These are phyloP conservation scores for Scheffersomyces segobiensis DNA, from an alignment of 1,139 yeast genomes.

Conservation along the genomic window DNA sequence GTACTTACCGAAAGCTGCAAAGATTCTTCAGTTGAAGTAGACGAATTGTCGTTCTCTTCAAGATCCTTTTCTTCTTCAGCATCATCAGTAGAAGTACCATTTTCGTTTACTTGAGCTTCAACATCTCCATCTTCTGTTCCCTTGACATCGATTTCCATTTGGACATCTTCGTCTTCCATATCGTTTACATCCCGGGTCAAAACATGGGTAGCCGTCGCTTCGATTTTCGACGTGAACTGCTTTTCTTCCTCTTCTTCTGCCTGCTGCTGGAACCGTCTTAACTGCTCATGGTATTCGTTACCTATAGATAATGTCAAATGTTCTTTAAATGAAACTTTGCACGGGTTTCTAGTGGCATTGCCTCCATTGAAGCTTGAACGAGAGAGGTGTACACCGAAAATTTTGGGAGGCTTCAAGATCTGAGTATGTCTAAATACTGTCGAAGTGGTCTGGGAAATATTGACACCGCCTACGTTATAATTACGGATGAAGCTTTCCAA, in stretches of 20 bases:
- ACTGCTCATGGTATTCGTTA: slow-evolving; percentile 39
- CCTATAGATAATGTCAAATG: slow-evolving; percentile 53
- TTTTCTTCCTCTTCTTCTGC: slow-evolving; percentile 15
- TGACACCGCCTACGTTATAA: slow-evolving; percentile 46
- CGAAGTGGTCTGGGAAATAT: slow-evolving; percentile 52
- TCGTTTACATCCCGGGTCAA: slow-evolving; percentile 46
- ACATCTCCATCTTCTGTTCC: slow-evolving; percentile 28
- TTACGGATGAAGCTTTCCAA: slow-evolving; percentile 46
- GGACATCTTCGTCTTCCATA: slow-evolving; percentile 47
- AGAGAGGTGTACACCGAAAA: slow-evolving; percentile 76
- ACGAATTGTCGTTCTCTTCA: slow-evolving; percentile 19
- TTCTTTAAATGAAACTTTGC: slow-evolving; percentile 69
- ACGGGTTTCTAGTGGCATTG: slow-evolving; percentile 70
- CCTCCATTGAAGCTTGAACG: slow-evolving; percentile 78
- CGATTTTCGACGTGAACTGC: slow-evolving; percentile 2
- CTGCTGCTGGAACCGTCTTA: slow-evolving; percentile 34
- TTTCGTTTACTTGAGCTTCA: slow-evolving; percentile 27
- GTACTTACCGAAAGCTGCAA: slow-evolving; percentile 14
- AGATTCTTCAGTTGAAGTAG: slow-evolving; percentile 13
- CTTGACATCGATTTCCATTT: slow-evolving; percentile 40
- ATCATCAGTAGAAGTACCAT: slow-evolving; percentile 21
- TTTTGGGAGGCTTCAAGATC: slow-evolving; percentile 65
- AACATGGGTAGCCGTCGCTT: slow-evolving; percentile 19
- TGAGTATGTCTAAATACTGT: slow-evolving; percentile 66
- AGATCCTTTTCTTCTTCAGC: slow-evolving; percentile 19